Percentiles rank a stretch among this genome's conserved stretches.
Evolutionary conservation across 2,329 filamentous ascomycete genomes (phyloP).

Genomic region (Paracoccidioides lutzii): DNA sequence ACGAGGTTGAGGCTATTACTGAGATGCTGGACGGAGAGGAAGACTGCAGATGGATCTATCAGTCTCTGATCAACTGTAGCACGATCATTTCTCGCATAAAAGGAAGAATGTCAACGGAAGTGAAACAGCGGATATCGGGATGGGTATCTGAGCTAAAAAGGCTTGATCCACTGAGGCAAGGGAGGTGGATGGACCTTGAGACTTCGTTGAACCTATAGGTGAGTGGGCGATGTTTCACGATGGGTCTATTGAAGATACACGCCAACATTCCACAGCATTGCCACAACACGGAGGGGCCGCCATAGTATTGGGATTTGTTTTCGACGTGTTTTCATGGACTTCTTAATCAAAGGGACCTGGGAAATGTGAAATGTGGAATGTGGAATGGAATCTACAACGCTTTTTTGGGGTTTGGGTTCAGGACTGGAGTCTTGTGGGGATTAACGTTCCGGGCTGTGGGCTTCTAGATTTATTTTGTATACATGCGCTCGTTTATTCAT

Average conservation of each 20-base stretch:
- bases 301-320: background rate
- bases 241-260: background rate
- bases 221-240: slow-evolving; percentile 4
- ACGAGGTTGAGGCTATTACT: slow-evolving; percentile 62
- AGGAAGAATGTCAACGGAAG: slow-evolving; percentile 34
- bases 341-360: background rate
- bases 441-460: too few species aligned
- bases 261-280: background rate
- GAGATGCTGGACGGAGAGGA: slow-evolving; percentile 53
- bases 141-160: slow-evolving; percentile 55
- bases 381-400: background rate
- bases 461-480: too few species aligned
- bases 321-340: background rate
- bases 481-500: too few species aligned
- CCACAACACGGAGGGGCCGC: background rate
- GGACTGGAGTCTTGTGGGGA: too few species aligned
- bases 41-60: slow-evolving; percentile 80
- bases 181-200: slow-evolving; percentile 63
- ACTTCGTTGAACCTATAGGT: slow-evolving; percentile 22
- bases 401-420: background rate
- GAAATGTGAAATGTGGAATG: background rate
- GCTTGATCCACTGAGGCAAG: slow-evolving; percentile 60
- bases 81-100: slow-evolving; percentile 42
- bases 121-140: slow-evolving; percentile 33
- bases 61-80: slow-evolving; percentile 67